phyloP scores from a whole-genome alignment of 306 rosid species.

The Lupinus albus region DNA sequence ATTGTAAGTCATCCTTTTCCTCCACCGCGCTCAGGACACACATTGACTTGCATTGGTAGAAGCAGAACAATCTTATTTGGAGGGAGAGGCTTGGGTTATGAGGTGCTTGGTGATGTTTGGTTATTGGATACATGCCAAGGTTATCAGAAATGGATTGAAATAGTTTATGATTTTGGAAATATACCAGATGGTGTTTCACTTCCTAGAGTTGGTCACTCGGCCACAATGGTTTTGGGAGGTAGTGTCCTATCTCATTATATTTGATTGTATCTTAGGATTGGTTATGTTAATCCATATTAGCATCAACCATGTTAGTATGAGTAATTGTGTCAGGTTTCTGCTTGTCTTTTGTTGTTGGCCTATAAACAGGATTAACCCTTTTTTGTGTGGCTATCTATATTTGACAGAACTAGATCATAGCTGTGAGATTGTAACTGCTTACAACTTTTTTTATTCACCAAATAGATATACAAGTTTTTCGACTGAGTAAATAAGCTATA shows the following conservation, averaged over 20 bases:
- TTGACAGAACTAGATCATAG: too few relatives aligned
- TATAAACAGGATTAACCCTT: too few relatives aligned
- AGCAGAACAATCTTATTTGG: constrained; percentile 69
- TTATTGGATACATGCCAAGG: constrained; percentile 58
- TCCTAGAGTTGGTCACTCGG: constrained; percentile 87
- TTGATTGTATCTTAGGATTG: too few relatives aligned
- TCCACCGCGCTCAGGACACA: constrained; percentile 90
- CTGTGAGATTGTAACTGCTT: too few relatives aligned
- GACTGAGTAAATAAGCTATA: too few relatives aligned
- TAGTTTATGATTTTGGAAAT: constrained; percentile 59
- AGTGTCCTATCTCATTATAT: constrained; percentile 18
- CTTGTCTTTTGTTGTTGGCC: too few relatives aligned
- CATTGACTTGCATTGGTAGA: constrained; percentile 71
- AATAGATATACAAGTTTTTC: too few relatives aligned
- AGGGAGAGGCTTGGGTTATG: constrained; percentile 83
- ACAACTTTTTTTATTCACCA: too few relatives aligned
- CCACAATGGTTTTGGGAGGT: constrained; percentile 78
- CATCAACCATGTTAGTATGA: too few relatives aligned
- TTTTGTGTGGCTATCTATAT: too few relatives aligned
- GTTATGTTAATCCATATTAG: too few relatives aligned
- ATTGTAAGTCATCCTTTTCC: constrained; percentile 66
- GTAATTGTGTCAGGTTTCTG: too few relatives aligned
- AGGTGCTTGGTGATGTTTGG: constrained; percentile 88
- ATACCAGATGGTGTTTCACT: constrained; percentile 73
- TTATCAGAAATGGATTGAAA: constrained; percentile 60